phyloP scores from a whole-genome alignment of 2,329 filamentous ascomycete genomes.

The Pestalotiopsis sp. region DNA sequence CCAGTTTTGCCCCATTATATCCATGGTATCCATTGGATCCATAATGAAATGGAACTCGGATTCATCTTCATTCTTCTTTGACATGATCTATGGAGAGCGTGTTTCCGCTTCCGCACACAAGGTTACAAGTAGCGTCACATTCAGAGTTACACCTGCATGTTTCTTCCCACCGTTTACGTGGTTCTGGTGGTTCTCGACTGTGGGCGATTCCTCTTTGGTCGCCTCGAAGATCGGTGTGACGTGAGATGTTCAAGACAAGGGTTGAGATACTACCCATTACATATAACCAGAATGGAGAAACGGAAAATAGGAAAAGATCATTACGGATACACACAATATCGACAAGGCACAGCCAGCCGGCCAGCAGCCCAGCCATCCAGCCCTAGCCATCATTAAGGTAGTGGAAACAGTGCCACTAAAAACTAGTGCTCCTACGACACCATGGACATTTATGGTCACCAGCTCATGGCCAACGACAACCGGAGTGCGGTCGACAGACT shows the following conservation, averaged over 20 bases:
- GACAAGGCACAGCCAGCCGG: not conserved
- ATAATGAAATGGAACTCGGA: not conserved
- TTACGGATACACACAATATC: not conserved
- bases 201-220: not conserved
- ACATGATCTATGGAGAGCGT: not conserved
- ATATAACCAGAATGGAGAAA: not conserved
- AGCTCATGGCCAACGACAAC: not conserved
- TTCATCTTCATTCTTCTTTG: not conserved
- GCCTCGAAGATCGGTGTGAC: constrained; percentile 5
- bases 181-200: not conserved
- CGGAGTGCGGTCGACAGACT: not conserved
- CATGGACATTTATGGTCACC: not conserved
- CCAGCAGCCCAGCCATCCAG: too few relatives aligned
- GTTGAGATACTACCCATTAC: not conserved
- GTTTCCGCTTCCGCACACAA: not conserved
- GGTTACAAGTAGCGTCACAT: not conserved
- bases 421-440: not conserved
- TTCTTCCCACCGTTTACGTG: not conserved
- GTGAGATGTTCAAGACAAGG: not conserved
- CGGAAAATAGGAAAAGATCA: too few relatives aligned
- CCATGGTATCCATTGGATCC: not conserved
- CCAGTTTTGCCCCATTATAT: not conserved
- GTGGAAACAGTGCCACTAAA: not conserved
- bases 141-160: not conserved
- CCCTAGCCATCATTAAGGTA: not conserved